A percentile compares a stretch with the other conserved stretches of the same genome.
phyloP scores from a whole-genome alignment of 495 filamentous ascomycete species.

The Neurospora pannonica region DNA sequence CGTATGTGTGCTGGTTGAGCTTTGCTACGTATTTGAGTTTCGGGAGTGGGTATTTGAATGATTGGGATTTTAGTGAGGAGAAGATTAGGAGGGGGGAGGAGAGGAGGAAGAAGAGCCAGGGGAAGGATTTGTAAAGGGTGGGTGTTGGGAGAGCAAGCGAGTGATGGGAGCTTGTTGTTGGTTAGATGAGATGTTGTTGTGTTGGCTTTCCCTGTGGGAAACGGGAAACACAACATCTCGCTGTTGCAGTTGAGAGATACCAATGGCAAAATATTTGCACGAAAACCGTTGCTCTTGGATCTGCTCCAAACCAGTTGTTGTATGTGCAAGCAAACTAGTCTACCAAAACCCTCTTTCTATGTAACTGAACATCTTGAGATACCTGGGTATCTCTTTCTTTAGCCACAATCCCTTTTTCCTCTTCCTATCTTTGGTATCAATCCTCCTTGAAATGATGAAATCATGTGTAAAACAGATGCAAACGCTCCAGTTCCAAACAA shows the following conservation, averaged over 20 bases:
- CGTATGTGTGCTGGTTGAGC: conserved; percentile 73
- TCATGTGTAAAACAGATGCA: neutral
- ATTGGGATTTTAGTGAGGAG: conserved; percentile 46
- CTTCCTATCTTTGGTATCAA: neutral
- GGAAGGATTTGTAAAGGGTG: neutral
- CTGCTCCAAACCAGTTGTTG: neutral
- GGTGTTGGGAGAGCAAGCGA: neutral
- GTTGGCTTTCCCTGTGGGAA: neutral
- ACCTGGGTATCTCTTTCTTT: neutral
- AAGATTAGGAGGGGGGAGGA: neutral
- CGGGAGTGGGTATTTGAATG: conserved; percentile 65
- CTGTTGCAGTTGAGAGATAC: neutral
- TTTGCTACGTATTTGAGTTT: conserved; percentile 74
- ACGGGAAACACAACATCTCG: neutral
- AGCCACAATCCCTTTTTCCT: neutral
- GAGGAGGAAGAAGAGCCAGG: conserved; percentile 2
- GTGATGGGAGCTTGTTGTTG: neutral
- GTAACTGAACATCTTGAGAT: neutral
- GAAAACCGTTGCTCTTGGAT: neutral
- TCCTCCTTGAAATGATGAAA: neutral
- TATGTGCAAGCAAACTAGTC: neutral
- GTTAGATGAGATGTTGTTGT: neutral
- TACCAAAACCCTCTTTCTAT: neutral
- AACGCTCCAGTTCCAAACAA: neutral
- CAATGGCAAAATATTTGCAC: neutral